Evolutionary conservation across 2,329 filamentous ascomycete genomes (phyloP).

Genomic region (Xylariaceae sp.): DNA sequence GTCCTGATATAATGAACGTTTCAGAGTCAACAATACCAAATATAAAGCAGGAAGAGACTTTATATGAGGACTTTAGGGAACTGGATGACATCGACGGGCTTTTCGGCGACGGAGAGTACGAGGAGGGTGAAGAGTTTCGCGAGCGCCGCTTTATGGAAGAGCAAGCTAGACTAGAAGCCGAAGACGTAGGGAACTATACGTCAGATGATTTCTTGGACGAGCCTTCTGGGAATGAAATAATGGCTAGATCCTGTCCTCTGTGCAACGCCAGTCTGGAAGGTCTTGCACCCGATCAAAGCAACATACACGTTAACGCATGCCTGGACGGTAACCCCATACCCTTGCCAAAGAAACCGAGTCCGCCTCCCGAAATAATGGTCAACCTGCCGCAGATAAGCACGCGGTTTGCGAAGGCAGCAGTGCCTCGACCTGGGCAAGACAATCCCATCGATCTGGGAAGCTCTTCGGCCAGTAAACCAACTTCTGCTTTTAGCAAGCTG

Average conservation of each 20-base stretch:
- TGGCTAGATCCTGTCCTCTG: conserved; percentile 63
- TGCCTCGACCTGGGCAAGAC: conserved; percentile 73
- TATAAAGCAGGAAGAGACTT: conserved; percentile 16
- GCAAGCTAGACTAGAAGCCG: conserved; percentile 62
- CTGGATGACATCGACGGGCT: conserved; percentile 53
- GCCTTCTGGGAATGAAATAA: conserved; percentile 25
- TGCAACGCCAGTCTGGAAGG: conserved; percentile 64
- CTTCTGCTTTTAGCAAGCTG: conserved; percentile 83
- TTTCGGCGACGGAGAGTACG: conserved; percentile 43
- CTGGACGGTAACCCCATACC: conserved; percentile 75
- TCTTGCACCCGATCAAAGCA: conserved; percentile 61
- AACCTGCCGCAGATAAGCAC: conserved; percentile 42
- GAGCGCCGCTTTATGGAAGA: conserved; percentile 71
- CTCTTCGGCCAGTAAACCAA: conserved; percentile 30
- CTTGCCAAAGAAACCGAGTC: conserved; percentile 32
- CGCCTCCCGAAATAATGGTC: conserved; percentile 23
- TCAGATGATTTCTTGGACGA: conserved; percentile 29
- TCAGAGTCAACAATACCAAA: conserved; percentile 1
- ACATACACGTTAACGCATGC: conserved; percentile 86
- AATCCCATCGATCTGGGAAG: conserved; percentile 65
- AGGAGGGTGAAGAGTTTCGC: conserved; percentile 60
- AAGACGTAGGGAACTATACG: conserved; percentile 44
- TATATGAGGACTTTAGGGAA: conserved; percentile 31
- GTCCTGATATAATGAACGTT: conserved; percentile 15
- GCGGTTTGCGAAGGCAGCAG: conserved; percentile 61